A percentile compares a stretch with the other conserved stretches of the same genome.
These are phyloP conservation scores for Solanum habrochaites DNA, from an alignment of 257 asterid species.

Conservation along the genomic window DNA sequence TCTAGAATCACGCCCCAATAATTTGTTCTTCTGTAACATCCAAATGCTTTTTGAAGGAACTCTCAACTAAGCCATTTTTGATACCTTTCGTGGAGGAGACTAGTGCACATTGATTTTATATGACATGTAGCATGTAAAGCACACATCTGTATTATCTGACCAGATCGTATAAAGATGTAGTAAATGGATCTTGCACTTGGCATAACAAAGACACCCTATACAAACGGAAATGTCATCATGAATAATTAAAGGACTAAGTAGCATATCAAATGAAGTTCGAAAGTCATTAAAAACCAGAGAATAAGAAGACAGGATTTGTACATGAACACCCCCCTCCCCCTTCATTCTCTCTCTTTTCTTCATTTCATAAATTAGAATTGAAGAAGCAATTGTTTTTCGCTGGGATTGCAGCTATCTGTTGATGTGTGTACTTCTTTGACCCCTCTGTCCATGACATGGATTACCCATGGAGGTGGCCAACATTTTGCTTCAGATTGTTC, in stretches of 20 bases:
- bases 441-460: background rate
- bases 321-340: background rate
- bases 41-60: background rate
- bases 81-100: background rate
- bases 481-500: background rate
- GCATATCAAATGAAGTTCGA: background rate
- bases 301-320: background rate
- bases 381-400: background rate
- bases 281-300: background rate
- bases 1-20: background rate
- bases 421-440: background rate
- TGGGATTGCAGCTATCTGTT: background rate
- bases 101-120: background rate
- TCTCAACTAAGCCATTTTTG: background rate
- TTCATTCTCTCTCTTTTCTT: background rate
- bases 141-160: background rate
- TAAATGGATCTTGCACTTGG: background rate
- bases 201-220: background rate
- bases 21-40: background rate
- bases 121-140: background rate
- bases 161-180: background rate
- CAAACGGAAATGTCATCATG: background rate
- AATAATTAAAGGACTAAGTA: background rate
- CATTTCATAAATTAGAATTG: background rate
- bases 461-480: background rate